phyloP scores from a whole-genome alignment of 2,329 filamentous ascomycete genomes.

The Nannizzia gypsea region DNA sequence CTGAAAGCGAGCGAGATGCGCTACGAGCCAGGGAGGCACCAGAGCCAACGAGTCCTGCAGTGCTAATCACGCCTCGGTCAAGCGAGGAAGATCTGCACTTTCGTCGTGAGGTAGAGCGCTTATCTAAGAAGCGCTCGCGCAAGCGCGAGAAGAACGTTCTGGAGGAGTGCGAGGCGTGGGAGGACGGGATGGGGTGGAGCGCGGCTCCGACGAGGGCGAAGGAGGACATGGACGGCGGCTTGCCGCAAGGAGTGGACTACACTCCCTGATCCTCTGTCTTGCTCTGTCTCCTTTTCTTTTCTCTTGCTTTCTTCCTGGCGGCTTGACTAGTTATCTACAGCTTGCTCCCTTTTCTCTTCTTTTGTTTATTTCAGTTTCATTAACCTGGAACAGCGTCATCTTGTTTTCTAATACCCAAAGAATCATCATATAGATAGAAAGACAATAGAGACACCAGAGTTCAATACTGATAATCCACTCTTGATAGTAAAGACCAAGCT shows the following conservation, averaged over 20 bases:
- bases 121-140: conserved; percentile 7
- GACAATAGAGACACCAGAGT: neutral
- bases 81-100: conserved; percentile 12
- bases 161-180: conserved; percentile 19
- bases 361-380: no score
- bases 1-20: neutral
- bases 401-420: no score
- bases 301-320: neutral
- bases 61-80: neutral
- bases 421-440: neutral
- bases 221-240: conserved; percentile 18
- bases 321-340: no score
- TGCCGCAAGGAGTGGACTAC: neutral
- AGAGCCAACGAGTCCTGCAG: neutral
- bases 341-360: no score
- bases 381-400: no score
- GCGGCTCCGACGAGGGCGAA: conserved; percentile 9
- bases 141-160: conserved; percentile 14
- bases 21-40: no score
- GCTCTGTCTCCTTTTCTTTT: no score
- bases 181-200: conserved; percentile 14
- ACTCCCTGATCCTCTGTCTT: no score
- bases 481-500: no score
- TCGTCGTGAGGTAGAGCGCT: conserved; percentile 16
- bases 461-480: no score